Conservation (phyloP, 345 rosid species). For the Salix exigua region DNA sequence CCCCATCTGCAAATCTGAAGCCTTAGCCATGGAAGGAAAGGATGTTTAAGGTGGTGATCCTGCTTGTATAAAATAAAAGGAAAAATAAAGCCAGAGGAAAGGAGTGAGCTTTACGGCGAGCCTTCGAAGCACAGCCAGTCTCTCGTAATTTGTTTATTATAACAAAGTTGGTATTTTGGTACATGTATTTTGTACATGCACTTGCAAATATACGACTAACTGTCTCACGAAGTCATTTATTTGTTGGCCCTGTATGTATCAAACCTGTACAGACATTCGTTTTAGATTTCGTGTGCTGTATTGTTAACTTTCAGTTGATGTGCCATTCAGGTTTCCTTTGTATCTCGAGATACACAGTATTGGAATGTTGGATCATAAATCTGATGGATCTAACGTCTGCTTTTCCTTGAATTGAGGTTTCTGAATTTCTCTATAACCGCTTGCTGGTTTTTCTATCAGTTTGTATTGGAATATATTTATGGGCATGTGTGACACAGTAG, state of each 20-base stretch:
- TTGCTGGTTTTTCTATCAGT: too few relatives aligned
- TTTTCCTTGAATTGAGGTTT: not conserved
- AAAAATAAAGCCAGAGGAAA: conserved; percentile 18
- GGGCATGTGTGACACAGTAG: too few relatives aligned
- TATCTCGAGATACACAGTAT: not conserved
- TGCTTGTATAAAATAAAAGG: not conserved
- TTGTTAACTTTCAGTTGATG: conserved; percentile 6
- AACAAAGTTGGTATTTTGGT: conserved; percentile 31
- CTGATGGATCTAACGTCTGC: not conserved
- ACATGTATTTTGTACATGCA: conserved; percentile 43
- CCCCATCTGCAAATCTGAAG: conserved; percentile 89
- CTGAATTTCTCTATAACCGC: too few relatives aligned
- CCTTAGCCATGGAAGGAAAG: conserved; percentile 29
- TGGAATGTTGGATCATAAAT: not conserved
- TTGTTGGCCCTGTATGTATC: conserved; percentile 33
- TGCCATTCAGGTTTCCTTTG: not conserved
- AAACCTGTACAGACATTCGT: conserved; percentile 31
- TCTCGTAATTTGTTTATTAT: conserved; percentile 31
- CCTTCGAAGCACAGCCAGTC: conserved; percentile 10
- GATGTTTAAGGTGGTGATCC: conserved; percentile 9
- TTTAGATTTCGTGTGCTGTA: conserved; percentile 12
- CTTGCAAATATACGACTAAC: conserved; percentile 41
- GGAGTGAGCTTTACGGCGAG: conserved; percentile 10
- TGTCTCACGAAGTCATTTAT: conserved; percentile 30
- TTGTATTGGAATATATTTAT: too few relatives aligned